Evolutionary conservation across 495 filamentous ascomycete species (phyloP).

Genomic region (Hypoxylon rickii): DNA sequence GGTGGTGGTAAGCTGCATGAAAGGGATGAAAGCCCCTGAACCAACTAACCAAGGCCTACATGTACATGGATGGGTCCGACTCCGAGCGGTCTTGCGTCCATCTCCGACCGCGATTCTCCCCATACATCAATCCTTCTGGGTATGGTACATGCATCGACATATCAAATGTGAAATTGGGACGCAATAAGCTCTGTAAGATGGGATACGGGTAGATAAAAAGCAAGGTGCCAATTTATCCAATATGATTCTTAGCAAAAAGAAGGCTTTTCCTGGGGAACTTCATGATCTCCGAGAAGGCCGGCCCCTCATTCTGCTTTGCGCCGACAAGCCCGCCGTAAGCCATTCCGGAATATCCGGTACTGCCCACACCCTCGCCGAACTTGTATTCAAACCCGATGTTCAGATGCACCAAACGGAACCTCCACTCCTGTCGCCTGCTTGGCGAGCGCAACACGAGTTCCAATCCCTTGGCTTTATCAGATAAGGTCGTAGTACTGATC

Average conservation of each 20-base stretch:
- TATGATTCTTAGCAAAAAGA: background rate
- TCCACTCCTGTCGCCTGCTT: background rate
- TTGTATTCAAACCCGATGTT: conserved; percentile 17
- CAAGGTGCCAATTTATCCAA: background rate
- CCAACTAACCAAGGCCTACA: too few species aligned
- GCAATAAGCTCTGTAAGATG: background rate
- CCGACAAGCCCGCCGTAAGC: background rate
- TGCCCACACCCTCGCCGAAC: conserved; percentile 9
- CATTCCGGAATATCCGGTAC: conserved; percentile 13
- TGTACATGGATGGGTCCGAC: too few species aligned
- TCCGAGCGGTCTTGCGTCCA: too few species aligned
- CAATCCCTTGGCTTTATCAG: conserved; percentile 3
- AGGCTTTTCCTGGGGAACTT: background rate
- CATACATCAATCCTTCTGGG: too few species aligned
- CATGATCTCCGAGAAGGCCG: background rate
- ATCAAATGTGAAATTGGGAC: background rate
- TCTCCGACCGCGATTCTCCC: too few species aligned
- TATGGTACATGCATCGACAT: too few species aligned
- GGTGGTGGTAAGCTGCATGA: too few species aligned
- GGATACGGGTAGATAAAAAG: background rate
- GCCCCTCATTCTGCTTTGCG: background rate
- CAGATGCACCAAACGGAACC: background rate
- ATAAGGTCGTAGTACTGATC: background rate
- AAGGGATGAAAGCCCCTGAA: too few species aligned
- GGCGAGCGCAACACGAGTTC: background rate